Evolutionary conservation across 2,329 filamentous ascomycete genomes (phyloP), one percentile per base, ranked within the genome.

Genomic region (Colletotrichum coccodes): DNA sequence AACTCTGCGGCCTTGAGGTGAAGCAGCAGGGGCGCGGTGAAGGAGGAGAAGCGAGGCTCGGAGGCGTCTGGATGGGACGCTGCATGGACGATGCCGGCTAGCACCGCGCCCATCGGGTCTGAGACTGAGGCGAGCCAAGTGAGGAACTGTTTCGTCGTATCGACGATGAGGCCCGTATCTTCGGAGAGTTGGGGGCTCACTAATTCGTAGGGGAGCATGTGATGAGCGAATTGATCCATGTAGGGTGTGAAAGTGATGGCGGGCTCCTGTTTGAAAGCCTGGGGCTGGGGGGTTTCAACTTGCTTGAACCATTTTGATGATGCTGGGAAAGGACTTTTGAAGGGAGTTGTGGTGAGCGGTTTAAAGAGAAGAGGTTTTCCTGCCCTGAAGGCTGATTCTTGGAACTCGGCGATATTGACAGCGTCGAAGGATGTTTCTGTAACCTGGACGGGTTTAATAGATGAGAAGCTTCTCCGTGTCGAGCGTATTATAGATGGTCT

Each of bases 21-120:
- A 38, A 95, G 84, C 42, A 82, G 82, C 0, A 97, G 80, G 0
- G 90, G 88, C 1, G 89, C 89, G 30, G 87, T 75, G 52, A 92
- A 83, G 57, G 86, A 86, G 32, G 83, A 85, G 75, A 90, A 93
- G 34, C 73, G 78, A 57, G 78, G 71, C 8, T 59, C 60, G 2
- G 54, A 49, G 3, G 77, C 73, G 38, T 69, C 44, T 5, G 66
- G 63, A 38, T 71, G 64, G 11, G 79, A 54, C 6, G 77, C 73
- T 11, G 72, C 70, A 49, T 75, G 70, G 70, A 80, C 72, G 14
- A 79, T 77, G 23, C 73, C 74, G 6, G 77, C 75, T 30, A 82
- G 65, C 16, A 77, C 70, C 38, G 74, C 75, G 42, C 81, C 78
- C 18, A 71, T 71, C 30, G 72, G 56, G 18, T 78, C 74, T 11